Base-by-base conservation (phyloP, 805 yeast genomes). In the Zygoascus ofunaensis region DNA sequence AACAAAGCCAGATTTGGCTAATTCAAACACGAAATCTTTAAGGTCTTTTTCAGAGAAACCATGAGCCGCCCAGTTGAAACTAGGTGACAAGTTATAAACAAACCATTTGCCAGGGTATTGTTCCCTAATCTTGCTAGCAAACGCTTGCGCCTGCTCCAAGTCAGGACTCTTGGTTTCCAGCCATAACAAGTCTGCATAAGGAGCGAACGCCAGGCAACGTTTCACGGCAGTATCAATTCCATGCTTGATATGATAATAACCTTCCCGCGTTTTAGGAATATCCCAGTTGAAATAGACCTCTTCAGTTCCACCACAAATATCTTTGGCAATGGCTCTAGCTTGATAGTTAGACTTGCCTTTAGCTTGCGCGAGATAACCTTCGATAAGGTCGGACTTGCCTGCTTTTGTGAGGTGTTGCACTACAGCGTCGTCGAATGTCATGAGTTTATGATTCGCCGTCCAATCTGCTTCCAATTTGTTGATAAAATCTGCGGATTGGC, bases 131-230 rank as follows among this genome's bases (percentile, higher is more conserved):
- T 60, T 58, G 12, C 62, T 54, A 14, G 80, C 76, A 49, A 76
- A 69, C 2, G 55, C 59, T 43, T 60, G 61, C 5, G 81, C 80
- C 55, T 74, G 74, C 24, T 63, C 49, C 40, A 77, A 57, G 51
- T 76, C 70, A 17, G 83, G 83, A 3, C 71, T 68, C 56, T 76
- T 76, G 32, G 82, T 78, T 54, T 79, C 82, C 15, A 77, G 62
- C 83, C 83, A 78, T 19, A 78, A 57, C 56, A 76, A 57, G 46
- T 77, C 83, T 10, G 81, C 70, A 48, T 73, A 73, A 12, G 81
- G 82, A 4, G 80, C 76, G 57, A 65, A 78, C 1, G 68, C 68
- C 22, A 75, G 55, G 0, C 76, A 73, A 44, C 83, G 66, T 53
- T 73, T 70, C 36, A 77, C 61, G 2, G 82, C 82, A 19, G 70